Evolutionary conservation across 169 alveolate genomes (phyloP).

Genomic region (Plasmodium knowlesi): DNA sequence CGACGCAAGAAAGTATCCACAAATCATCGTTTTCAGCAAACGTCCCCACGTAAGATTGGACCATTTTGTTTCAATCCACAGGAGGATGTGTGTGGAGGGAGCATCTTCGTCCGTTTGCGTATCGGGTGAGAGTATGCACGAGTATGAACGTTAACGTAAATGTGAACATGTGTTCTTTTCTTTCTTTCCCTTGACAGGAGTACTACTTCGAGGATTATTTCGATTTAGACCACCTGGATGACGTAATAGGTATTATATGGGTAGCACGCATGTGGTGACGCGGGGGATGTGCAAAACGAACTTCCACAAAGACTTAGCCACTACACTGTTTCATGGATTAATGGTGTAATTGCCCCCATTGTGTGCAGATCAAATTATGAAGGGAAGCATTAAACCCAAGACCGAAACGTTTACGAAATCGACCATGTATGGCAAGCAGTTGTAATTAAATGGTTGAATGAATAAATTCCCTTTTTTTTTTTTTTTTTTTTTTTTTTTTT

Average conservation of each 20-base stretch:
- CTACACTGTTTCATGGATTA: background rate
- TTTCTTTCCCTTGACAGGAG: conserved; percentile 3
- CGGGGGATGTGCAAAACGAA: background rate
- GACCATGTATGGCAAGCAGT: background rate
- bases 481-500: background rate
- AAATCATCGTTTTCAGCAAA: conserved; percentile 49
- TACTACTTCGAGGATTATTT: conserved; percentile 50
- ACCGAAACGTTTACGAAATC: conserved; percentile 23
- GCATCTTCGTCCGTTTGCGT: background rate
- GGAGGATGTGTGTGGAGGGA: background rate
- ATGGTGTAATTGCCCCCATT: background rate
- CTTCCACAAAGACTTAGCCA: background rate
- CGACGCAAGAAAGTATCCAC: conserved; percentile 37
- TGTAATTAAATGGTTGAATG: background rate
- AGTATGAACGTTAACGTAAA: background rate
- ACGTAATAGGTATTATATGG: conserved; percentile 8
- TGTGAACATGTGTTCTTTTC: background rate
- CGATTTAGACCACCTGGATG: conserved; percentile 12
- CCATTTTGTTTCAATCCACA: background rate
- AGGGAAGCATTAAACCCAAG: conserved; percentile 21
- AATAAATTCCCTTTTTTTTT: background rate
- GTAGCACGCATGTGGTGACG: background rate
- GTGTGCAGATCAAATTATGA: conserved; percentile 7
- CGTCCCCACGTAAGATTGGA: conserved; percentile 28
- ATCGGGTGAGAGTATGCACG: background rate